A percentile compares a stretch with the other conserved stretches of the same genome.
These are phyloP conservation scores for Xylariaceae sp. DNA, from an alignment of 2,329 filamentous ascomycete species.

Conservation along the genomic window DNA sequence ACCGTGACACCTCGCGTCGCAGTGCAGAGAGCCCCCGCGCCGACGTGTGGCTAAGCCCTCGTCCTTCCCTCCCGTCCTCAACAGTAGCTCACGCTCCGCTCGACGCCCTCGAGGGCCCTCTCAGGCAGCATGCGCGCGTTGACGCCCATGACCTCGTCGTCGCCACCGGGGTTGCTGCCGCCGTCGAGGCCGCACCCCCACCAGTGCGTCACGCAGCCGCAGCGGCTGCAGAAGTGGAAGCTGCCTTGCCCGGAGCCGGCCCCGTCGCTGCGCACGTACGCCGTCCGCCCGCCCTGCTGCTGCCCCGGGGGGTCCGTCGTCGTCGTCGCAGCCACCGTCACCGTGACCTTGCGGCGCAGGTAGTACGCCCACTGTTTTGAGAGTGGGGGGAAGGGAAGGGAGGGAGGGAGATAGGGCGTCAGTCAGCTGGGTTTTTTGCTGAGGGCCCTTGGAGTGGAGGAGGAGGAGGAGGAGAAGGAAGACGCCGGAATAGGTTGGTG, in stretches of 20 bases:
- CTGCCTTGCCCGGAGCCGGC: neutral
- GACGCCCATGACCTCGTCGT: conserved; percentile 9
- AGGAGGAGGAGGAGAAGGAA: no score
- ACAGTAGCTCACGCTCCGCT: conserved; percentile 1
- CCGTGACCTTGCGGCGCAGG: conserved; percentile 4
- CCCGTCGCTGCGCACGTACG: neutral
- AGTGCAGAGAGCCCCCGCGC: no score
- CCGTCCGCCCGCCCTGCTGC: neutral
- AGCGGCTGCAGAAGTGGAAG: conserved; percentile 11
- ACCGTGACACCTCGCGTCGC: no score
- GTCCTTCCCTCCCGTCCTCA: no score
- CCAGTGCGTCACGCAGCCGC: conserved; percentile 13
- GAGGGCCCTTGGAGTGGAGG: no score
- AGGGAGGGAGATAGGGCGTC: no score
- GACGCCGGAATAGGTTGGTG: no score
- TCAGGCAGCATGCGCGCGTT: conserved; percentile 9
- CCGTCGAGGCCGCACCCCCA: conserved; percentile 1
- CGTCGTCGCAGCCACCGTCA: conserved; percentile 2
- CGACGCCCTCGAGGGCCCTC: conserved; percentile 4
- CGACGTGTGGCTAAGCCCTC: no score
- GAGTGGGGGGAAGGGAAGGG: no score
- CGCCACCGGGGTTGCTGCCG: neutral
- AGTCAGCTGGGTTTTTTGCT: no score
- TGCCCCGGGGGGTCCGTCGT: no score
- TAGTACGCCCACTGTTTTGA: conserved; percentile 18